These are phyloP conservation scores for Sporopachydermia lactativora DNA, from an alignment of 805 yeast genomes.

Conservation along the genomic window DNA sequence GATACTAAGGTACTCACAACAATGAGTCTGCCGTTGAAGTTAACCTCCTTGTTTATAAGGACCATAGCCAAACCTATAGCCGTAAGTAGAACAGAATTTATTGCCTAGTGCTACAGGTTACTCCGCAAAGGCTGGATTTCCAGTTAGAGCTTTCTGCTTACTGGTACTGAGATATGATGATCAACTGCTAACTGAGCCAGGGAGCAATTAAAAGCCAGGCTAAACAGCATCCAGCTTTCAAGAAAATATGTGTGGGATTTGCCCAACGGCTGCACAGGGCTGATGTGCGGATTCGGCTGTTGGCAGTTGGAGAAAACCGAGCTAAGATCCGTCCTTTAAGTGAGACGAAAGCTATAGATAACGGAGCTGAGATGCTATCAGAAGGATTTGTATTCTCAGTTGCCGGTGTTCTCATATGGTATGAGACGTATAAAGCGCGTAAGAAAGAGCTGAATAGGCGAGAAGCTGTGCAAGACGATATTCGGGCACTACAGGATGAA, in stretches of 20 bases:
- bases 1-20: too few species aligned
- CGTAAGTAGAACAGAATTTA: constrained; percentile 21
- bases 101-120: neutral
- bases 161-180: neutral
- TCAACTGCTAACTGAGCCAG: constrained; percentile 14
- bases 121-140: neutral
- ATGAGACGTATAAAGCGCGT: constrained; percentile 55
- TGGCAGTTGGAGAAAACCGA: constrained; percentile 38
- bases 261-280: constrained; percentile 63
- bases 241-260: constrained; percentile 43
- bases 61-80: constrained; percentile 76
- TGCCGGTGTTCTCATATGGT: constrained; percentile 63
- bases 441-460: constrained; percentile 47
- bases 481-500: constrained; percentile 54
- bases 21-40: constrained; percentile 71
- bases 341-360: constrained; percentile 69
- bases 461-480: constrained; percentile 60
- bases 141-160: neutral
- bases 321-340: constrained; percentile 61
- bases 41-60: constrained; percentile 55
- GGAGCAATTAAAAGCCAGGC: constrained; percentile 60
- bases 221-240: constrained; percentile 51
- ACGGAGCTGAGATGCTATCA: constrained; percentile 66
- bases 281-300: constrained; percentile 48
- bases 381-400: constrained; percentile 69